Evolutionary conservation across 2,329 filamentous ascomycete species (phyloP), one percentile per base, ranked within the genome.

Genomic region (Xylaria arbuscula): DNA sequence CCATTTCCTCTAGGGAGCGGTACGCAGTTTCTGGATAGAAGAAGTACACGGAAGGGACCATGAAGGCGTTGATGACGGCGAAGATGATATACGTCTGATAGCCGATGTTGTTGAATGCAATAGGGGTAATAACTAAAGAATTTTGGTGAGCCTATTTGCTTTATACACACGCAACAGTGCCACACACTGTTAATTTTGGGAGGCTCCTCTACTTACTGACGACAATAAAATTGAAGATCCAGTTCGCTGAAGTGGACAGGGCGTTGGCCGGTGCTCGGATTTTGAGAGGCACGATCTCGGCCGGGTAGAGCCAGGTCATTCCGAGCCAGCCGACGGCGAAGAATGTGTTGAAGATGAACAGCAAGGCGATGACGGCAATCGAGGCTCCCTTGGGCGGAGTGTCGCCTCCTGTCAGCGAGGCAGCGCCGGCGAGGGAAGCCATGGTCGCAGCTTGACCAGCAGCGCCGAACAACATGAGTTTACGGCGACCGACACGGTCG

Each of bases 391-490:
- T 69, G 57, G 70, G 76, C 0, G 76, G 71, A 0, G 72, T 67
- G 7, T 71, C 73, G 11, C 58, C 65, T 17, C 63, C 70, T 8
- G 70, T 70, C 40, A 70, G 45, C 3, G 80, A 79, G 63, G 81
- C 80, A 11, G 79, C 81, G 40, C 84, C 83, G 0, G 85, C 82
- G 45, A 89, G 81, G 45, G 93, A 84, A 1, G 89, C 86, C 91
- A 93, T 93, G 60, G 87, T 88, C 1, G 85, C 76, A 45, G 88
- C 88, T 82, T 90, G 89, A 0, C 89, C 89, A 2, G 83, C 81
- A 0, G 88, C 87, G 62, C 91, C 91, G 70, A 92, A 87, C 19
- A 93, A 80, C 90, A 94, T 93, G 68, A 93, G 85, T 75, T 87
- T 87, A 19, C 91, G 86, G 34, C 92, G 88, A 11, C 90, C 90